These are phyloP conservation scores for Alloteropsis semialata DNA, from an alignment of 176 grass and related monocot species.

Conservation along the genomic window DNA sequence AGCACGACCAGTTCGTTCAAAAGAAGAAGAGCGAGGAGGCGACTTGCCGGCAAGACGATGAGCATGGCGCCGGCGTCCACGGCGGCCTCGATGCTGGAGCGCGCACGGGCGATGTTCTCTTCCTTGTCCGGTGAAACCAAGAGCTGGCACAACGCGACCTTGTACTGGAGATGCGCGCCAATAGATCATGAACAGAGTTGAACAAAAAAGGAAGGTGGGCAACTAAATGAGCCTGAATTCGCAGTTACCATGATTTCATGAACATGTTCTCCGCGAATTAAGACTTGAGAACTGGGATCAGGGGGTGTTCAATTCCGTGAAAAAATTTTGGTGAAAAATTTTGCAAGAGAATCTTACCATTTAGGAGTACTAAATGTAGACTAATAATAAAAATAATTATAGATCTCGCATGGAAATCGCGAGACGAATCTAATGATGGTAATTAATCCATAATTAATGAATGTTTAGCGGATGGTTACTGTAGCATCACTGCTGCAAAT, in stretches of 20 bases:
- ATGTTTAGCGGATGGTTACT: too few species aligned
- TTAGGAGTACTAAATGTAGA: too few species aligned
- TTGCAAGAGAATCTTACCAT: too few species aligned
- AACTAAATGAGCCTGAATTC: not conserved
- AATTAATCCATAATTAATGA: too few species aligned
- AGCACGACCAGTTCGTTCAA: not conserved
- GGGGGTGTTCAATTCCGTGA: too few species aligned
- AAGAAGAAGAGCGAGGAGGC: not conserved
- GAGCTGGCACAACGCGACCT: conserved; percentile 63
- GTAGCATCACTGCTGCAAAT: too few species aligned
- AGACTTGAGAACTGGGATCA: not conserved
- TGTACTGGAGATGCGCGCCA: conserved; percentile 36
- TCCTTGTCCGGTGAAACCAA: conserved; percentile 42
- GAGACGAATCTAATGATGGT: too few species aligned
- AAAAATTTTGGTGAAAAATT: too few species aligned
- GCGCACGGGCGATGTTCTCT: conserved; percentile 51
- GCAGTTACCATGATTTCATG: not conserved
- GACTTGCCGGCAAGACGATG: conserved; percentile 54
- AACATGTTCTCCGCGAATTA: not conserved
- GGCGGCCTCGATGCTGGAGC: conserved; percentile 34
- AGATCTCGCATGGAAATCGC: too few species aligned
- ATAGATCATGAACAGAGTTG: not conserved
- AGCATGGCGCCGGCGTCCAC: conserved; percentile 48
- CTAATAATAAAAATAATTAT: too few species aligned
- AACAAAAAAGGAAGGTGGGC: not conserved